Evolutionary conservation across 176 grass and related monocot genomes (phyloP), one percentile per base, ranked within the genome.

Genomic region (Coix lacrymajobi): DNA sequence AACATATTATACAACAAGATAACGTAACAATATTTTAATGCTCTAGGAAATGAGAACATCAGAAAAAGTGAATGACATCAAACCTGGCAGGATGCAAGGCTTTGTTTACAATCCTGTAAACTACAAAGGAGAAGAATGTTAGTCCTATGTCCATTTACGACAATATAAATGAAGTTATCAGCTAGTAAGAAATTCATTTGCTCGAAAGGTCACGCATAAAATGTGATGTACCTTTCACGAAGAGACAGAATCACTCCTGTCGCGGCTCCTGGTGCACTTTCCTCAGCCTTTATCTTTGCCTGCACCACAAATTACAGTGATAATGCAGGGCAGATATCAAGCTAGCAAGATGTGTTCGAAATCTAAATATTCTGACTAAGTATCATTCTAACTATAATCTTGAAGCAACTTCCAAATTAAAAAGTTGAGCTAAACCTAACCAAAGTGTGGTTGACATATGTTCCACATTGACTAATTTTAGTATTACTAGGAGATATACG

Each of bases 191-290:
- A 83, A 58, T 44, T 44, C 15, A 83, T 49, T 6, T 58, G 20
- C 73, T 74, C 62, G 32, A 65, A 77, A 69, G 36, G 17, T 73
- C 44, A 43, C 17, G 60, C n/a, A 89, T 78, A 38, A 75, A 73
- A 70, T 61, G 11, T 26, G 13, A 38, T 44, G 15, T 76, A 96
- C 97, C 93, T 94, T 96, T 94, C 91, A 67, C 97, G 93, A 74
- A 99, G 87, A 90, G 97, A 94, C 65, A 99, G 75, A 83, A 99
- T 99, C 93, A 99, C 96, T 79, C 97, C 97, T n/a, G 93, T 99
- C 3, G 97, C 89, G 49, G 89, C 91, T 73, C 97, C 97, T 58
- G 97, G 96, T 52, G 90, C 87, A 90, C 81, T 96, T 92, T 99
- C 97, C 71, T 99, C 97, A 1, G 87, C 84, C 71, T 87, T 99